Base-by-base conservation (phyloP, 2,329 filamentous ascomycete genomes). In the Pseudocercospora ulei region DNA sequence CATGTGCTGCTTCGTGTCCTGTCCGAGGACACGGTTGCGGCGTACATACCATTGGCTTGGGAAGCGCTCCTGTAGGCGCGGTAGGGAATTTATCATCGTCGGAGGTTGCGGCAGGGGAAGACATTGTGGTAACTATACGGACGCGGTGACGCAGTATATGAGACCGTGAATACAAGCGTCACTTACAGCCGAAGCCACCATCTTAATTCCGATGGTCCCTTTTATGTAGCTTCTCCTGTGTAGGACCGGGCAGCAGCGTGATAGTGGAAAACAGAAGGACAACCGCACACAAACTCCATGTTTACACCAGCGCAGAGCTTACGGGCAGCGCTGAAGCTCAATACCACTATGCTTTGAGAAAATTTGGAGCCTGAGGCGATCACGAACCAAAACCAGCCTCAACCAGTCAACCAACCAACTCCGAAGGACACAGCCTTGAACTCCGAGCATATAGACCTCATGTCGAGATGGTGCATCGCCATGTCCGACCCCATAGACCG, bases 401-500 rank as follows among this genome's bases (percentile, higher is more conserved):
- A n/a, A n/a, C n/a, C n/a, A n/a, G n/a, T n/a, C n/a, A n/a, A n/a
- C n/a, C n/a, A n/a, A n/a, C n/a, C n/a, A n/a, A n/a, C n/a, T n/a
- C n/a, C n/a, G n/a, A n/a, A n/a, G n/a, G n/a, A n/a, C n/a, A n/a
- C n/a, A n/a, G n/a, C n/a, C n/a, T n/a, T n/a, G n/a, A n/a, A n/a
- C n/a, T n/a, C n/a, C n/a, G n/a, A n/a, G n/a, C n/a, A n/a, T n/a
- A n/a, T n/a, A n/a, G n/a, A n/a, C n/a, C n/a, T n/a, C n/a, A n/a
- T n/a, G 11, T 35, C 18, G 23, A 17, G 23, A 11, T 20, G 9
- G 7, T 38, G 16, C 7, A 18, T 22, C 28, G 44, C 11, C 30
- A 51, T 51, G 49, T 50, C 47, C 24, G 47, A 49, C 29, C 48
- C 48, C 9, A 46, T 93, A 57, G 87, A 95, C 66, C 85, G 86